Base-by-base conservation (phyloP, 1,284 basidiomycete genomes). In the Austroboletus olivaceoglutinosus region DNA sequence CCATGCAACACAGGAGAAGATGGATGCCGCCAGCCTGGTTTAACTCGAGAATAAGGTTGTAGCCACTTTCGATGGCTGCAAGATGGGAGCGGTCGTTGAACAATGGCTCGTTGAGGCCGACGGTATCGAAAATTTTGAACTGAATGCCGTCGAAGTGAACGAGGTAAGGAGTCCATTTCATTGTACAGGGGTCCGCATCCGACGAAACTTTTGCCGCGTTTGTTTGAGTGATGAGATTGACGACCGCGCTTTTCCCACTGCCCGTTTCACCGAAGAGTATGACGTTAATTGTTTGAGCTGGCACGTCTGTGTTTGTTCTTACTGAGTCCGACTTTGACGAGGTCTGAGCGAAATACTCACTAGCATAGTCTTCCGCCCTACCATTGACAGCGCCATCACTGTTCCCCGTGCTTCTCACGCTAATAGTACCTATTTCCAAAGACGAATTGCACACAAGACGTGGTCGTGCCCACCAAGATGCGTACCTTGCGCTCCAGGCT, bases 1-100 rank as follows among this genome's bases (percentile, higher is more conserved):
- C 30, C 30, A 53, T 30, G 37, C 51, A 53, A 10, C 40, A 34
- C 10, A 53, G 41, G 23, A 53, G 38, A 18, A 53, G 51, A 30
- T 54, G 45, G 25, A 52, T 13, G n/a, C 51, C 51, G 19, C 51
- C 50, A 11, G 27, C 38, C 4, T 21, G 33, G 2, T 15, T 31
- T 16, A 42, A 11, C 5, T 34, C 13, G n/a, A 8, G 9, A 12
- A 54, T 41, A 15, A 54, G 44, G 1, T 8, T 16, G 30, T 45
- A 45, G 12, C 45, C 52, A 9, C 19, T 37, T 29, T 49, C 41
- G 18, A 54, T 44, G 4, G 43, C 43, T 3, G 8, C 10, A 0
- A 45, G 42, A 19, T 54, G 47, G 25, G 37, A 38, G 13, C 38
- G 7, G 3, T 7, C 22, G 6, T 5, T 3, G 8, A 31, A 47